Evolutionary conservation across 2,329 filamentous ascomycete species (phyloP).

Genomic region (Aspergillus sp.): DNA sequence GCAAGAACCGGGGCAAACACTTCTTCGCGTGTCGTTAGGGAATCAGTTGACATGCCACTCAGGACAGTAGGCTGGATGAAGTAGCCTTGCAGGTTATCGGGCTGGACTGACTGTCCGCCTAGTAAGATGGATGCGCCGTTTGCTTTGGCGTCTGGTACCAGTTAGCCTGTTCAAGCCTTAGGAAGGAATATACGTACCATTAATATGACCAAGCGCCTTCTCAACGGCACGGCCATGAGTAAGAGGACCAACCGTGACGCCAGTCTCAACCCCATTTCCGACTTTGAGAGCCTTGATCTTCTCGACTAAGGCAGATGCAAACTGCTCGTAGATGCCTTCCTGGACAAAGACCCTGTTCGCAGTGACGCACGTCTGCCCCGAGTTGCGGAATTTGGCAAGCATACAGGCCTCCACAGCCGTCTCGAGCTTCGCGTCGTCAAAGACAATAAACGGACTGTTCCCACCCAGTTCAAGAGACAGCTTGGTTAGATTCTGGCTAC

Average conservation of each 20-base stretch:
- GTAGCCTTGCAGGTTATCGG: not conserved
- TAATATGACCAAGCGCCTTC: conserved; percentile 57
- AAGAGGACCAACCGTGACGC: conserved; percentile 10
- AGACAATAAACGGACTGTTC: conserved; percentile 61
- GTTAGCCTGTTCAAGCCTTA: not conserved
- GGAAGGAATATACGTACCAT: conserved; percentile 50
- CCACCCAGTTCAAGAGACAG: conserved; percentile 61
- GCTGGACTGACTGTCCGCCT: conserved; percentile 63
- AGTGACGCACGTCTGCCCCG: conserved; percentile 16
- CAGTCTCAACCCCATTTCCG: conserved; percentile 3
- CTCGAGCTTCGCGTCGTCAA: conserved; percentile 60
- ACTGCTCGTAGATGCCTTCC: conserved; percentile 5
- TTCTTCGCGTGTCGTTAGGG: conserved; percentile 60
- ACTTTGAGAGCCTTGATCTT: conserved; percentile 3
- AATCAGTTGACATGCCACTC: conserved; percentile 56
- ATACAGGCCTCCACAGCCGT: conserved; percentile 17
- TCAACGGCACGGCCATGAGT: conserved; percentile 35
- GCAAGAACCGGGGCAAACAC: conserved; percentile 64
- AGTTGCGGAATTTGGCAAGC: conserved; percentile 8
- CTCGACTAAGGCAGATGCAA: not conserved
- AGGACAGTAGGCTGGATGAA: conserved; percentile 60
- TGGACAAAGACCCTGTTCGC: conserved; percentile 17
- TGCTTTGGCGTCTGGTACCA: conserved; percentile 58
- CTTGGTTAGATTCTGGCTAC: conserved; percentile 57
- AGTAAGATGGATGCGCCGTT: conserved; percentile 16